Percentiles rank a stretch among this genome's conserved stretches.
These are phyloP conservation scores for Paracamarosporium sp. DNA, from an alignment of 2,329 filamentous ascomycete species.

Conservation along the genomic window DNA sequence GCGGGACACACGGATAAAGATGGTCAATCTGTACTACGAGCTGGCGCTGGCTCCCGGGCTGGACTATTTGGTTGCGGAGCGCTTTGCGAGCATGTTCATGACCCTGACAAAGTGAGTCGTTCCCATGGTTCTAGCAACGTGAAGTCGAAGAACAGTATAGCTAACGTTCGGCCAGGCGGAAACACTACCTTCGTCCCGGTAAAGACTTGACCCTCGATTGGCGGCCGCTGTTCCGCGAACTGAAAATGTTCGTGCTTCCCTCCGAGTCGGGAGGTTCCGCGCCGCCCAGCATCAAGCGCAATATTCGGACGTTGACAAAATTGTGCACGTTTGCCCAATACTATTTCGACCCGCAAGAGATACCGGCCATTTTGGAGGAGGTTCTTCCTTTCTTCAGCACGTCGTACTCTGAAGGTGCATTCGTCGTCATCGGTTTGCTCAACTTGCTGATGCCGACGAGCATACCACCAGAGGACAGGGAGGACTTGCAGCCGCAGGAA, in stretches of 20 bases:
- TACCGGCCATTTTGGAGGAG: slow-evolving; percentile 70
- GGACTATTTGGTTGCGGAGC: slow-evolving; percentile 80
- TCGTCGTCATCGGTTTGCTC: slow-evolving; percentile 86
- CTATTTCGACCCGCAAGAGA: slow-evolving; percentile 89
- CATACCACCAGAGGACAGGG: slow-evolving; percentile 73
- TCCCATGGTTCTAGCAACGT: neutral
- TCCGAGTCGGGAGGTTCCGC: slow-evolving; percentile 74
- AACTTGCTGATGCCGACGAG: slow-evolving; percentile 88
- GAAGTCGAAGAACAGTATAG: neutral
- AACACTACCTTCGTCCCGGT: slow-evolving; percentile 90
- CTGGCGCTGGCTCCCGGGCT: slow-evolving; percentile 89
- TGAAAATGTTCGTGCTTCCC: slow-evolving; percentile 89
- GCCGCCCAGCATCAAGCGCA: slow-evolving; percentile 68
- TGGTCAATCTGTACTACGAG: slow-evolving; percentile 94
- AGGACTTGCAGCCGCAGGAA: slow-evolving; percentile 82
- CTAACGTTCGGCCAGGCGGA: slow-evolving; percentile 68
- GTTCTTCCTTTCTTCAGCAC: slow-evolving; percentile 77
- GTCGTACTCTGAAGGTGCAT: slow-evolving; percentile 89
- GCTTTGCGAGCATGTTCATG: slow-evolving; percentile 97
- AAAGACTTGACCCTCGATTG: slow-evolving; percentile 93
- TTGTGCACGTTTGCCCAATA: slow-evolving; percentile 88
- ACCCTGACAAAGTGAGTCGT: slow-evolving; percentile 83
- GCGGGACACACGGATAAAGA: slow-evolving; percentile 78
- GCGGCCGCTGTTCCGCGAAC: slow-evolving; percentile 89
- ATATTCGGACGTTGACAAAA: slow-evolving; percentile 79